Evolutionary conservation across 306 rosid species (phyloP).

Genomic region (Cucumis sativus): Cucumber_9930_V3 NC_026657.2:32626001-32626500

Average conservation of each 20-base stretch:
- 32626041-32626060: no score
- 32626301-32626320: neutral
- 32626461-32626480: constrained; percentile 89
- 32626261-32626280: neutral
- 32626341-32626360: neutral
- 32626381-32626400: constrained; percentile 96
- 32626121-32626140: neutral
- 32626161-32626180: neutral
- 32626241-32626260: neutral
- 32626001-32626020: no score
- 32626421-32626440: constrained; percentile 92
- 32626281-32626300: neutral
- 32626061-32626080: no score
- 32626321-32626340: neutral
- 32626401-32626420: constrained; percentile 88
- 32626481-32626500: constrained; percentile 98
- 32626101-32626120: no score
- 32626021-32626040: no score
- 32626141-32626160: neutral
- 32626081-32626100: no score
- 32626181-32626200: neutral
- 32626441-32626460: constrained; percentile 98
- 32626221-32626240: neutral
- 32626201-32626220: neutral
- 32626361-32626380: constrained; percentile 57